Conservation (phyloP, 345 rosid species). For the Populus davidiana region DNA sequence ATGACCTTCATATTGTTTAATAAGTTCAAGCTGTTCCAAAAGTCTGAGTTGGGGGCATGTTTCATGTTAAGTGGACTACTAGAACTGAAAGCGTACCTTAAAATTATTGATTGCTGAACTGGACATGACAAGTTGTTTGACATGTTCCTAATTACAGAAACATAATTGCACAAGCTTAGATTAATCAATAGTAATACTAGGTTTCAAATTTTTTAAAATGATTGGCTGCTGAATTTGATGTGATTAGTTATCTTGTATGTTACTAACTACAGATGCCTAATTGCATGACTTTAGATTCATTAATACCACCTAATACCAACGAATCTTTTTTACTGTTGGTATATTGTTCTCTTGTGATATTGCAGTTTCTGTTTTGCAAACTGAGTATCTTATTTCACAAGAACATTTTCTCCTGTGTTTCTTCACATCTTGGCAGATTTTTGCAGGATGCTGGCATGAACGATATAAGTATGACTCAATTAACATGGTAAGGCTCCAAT, state of each 20-base stretch:
- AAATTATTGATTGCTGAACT: neutral
- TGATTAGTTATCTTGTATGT: neutral
- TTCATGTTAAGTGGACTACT: too few species aligned
- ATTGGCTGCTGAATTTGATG: neutral
- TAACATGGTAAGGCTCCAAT: constrained; percentile 59
- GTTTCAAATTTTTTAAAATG: neutral
- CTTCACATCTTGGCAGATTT: constrained; percentile 41
- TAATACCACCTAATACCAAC: neutral
- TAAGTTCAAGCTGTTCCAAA: too few species aligned
- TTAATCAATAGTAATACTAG: neutral
- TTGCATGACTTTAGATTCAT: neutral
- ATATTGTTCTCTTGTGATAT: neutral
- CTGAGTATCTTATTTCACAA: neutral
- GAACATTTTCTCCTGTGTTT: neutral
- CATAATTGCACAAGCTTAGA: neutral
- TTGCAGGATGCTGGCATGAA: constrained; percentile 78
- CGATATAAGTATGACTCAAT: constrained; percentile 67
- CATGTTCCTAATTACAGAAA: neutral
- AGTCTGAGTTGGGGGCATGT: too few species aligned
- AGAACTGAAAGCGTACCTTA: neutral
- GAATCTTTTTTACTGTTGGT: neutral
- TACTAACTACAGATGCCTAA: neutral
- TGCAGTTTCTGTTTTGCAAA: neutral
- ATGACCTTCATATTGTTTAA: too few species aligned
- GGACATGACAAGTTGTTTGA: neutral